A percentile compares a stretch with the other conserved stretches of the same genome.
These are phyloP conservation scores for Strobilomyces confusus DNA, from an alignment of 768 basidiomycete genomes.

Conservation along the genomic window DNA sequence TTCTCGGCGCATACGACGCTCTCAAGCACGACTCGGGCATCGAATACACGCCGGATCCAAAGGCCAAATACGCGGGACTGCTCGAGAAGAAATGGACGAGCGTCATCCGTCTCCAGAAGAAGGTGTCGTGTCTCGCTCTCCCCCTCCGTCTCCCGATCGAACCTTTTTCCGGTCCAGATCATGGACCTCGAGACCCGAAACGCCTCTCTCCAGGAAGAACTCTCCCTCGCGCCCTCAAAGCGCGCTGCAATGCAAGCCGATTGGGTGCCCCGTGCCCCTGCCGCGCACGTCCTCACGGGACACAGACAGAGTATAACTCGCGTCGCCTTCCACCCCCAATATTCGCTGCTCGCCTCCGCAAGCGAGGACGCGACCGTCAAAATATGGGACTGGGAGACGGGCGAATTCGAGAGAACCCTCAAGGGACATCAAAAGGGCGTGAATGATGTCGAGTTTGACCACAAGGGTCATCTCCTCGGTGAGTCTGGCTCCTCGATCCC, in stretches of 20 bases:
- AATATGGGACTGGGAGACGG: constrained; percentile 96
- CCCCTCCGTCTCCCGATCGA: constrained; percentile 1
- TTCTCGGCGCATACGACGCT: constrained; percentile 57
- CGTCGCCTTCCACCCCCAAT: constrained; percentile 84
- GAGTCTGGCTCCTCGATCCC: constrained; percentile 15
- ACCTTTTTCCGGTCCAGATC: constrained; percentile 50
- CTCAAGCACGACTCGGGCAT: constrained; percentile 50
- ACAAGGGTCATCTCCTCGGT: constrained; percentile 82
- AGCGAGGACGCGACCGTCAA: constrained; percentile 89
- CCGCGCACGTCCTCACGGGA: constrained; percentile 71
- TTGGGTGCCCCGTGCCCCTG: constrained; percentile 86
- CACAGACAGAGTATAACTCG: constrained; percentile 75
- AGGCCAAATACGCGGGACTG: constrained; percentile 80
- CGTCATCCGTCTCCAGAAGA: constrained; percentile 93
- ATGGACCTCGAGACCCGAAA: constrained; percentile 92
- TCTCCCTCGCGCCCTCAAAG: constrained; percentile 45
- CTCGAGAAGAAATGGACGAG: constrained; percentile 98
- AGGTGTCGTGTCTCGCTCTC: constrained; percentile 45
- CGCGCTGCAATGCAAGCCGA: constrained; percentile 65
- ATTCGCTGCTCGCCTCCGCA: constrained; percentile 76
- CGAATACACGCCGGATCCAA: constrained; percentile 78
- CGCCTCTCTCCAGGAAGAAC: constrained; percentile 71
- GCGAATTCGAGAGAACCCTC: constrained; percentile 86
- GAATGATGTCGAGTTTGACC: constrained; percentile 84
- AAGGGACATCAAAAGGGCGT: constrained; percentile 92